Conservation (phyloP, 257 asterid genomes). For the Nicotiana noctiflora region DNA sequence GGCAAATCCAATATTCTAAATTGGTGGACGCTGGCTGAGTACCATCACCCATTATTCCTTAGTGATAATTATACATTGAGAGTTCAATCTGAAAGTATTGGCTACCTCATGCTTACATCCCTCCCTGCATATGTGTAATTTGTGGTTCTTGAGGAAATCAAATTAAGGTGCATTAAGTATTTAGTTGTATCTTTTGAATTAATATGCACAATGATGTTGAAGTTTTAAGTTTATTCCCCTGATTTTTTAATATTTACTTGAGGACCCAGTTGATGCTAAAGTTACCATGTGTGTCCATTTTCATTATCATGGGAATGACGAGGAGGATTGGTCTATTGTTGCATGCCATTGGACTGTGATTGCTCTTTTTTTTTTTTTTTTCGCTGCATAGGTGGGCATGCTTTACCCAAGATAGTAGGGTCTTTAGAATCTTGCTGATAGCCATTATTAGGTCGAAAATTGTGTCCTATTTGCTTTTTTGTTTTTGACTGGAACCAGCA, state of each 20-base stretch:
- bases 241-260: not conserved
- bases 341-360: not conserved
- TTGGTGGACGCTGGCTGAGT: not conserved
- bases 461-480: not conserved
- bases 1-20: not conserved
- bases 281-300: not conserved
- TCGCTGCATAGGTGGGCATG: not conserved
- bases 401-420: not conserved
- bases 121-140: not conserved
- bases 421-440: not conserved
- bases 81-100: not conserved
- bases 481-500: too few relatives aligned
- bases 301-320: not conserved
- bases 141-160: not conserved
- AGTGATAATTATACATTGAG: not conserved
- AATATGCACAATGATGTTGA: not conserved
- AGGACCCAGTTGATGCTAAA: not conserved
- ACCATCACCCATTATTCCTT: not conserved
- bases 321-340: constrained; percentile 2
- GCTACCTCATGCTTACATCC: not conserved
- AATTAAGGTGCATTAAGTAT: not conserved
- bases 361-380: not conserved
- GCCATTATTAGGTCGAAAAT: not conserved
- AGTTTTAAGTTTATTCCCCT: not conserved
- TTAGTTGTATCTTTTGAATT: not conserved